These are phyloP conservation scores for Trichomonas tenax DNA, from an alignment of 208 protist species.

Conservation along the genomic window DNA sequence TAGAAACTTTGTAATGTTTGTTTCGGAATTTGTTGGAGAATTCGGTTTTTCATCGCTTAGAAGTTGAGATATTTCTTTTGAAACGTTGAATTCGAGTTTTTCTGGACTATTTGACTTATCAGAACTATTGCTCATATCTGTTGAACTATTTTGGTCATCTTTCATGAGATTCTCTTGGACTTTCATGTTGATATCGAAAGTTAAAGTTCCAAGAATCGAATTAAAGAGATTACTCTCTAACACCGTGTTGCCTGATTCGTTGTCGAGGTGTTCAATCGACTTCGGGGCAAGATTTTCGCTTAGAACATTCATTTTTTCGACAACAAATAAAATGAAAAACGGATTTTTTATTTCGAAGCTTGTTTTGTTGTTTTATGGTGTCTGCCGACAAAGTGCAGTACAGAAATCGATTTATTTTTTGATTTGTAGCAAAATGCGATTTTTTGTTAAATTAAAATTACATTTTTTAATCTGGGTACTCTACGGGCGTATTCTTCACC, in stretches of 20 bases:
- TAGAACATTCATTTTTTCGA: neutral
- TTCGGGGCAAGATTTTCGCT: neutral
- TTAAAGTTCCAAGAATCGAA: neutral
- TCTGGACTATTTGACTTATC: neutral
- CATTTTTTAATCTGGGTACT: too few species aligned
- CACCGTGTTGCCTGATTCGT: neutral
- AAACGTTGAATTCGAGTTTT: neutral
- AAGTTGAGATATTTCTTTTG: neutral
- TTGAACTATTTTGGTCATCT: neutral
- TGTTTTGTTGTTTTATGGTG: too few species aligned
- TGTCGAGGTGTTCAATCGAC: neutral
- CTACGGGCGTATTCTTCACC: too few species aligned
- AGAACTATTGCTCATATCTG: neutral
- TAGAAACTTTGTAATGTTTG: neutral
- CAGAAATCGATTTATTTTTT: too few species aligned
- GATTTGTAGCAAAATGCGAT: too few species aligned
- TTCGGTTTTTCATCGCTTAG: neutral
- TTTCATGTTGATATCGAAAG: neutral
- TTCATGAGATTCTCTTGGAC: neutral
- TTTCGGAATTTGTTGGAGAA: neutral
- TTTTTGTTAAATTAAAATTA: too few species aligned
- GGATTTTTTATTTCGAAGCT: too few species aligned
- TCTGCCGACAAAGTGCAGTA: too few species aligned
- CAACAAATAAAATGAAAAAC: too few species aligned
- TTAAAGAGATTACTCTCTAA: neutral